These are phyloP conservation scores for Basidiobolus meristosporus DNA, from an alignment of 371 early-diverging fungal species.

Conservation along the genomic window DNA sequence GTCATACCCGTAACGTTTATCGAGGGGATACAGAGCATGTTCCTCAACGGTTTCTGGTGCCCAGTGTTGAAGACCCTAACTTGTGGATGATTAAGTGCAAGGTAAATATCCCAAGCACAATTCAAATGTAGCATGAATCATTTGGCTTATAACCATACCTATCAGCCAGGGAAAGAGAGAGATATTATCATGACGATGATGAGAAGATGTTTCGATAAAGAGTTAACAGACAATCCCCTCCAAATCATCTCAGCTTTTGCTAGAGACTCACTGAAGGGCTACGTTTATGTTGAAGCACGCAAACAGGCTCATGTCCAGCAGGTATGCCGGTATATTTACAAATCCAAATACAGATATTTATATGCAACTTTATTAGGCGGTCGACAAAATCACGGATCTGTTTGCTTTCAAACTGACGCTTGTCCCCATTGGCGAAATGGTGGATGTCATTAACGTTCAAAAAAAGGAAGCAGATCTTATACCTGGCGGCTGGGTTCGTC, in stretches of 20 bases:
- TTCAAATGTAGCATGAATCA: neutral
- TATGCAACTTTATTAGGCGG: neutral
- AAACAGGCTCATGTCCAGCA: conserved; percentile 67
- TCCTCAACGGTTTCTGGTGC: conserved; percentile 63
- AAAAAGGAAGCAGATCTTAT: conserved; percentile 45
- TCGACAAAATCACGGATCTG: conserved; percentile 25
- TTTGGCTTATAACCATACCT: neutral
- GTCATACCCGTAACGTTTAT: conserved; percentile 6
- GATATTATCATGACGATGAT: conserved; percentile 69
- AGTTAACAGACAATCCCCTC: conserved; percentile 30
- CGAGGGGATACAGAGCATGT: conserved; percentile 30
- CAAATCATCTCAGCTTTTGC: conserved; percentile 67
- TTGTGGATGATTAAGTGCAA: conserved; percentile 87
- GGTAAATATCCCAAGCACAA: conserved; percentile 12
- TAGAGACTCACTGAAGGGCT: conserved; percentile 83
- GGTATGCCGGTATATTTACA: conserved; percentile 9
- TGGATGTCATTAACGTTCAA: conserved; percentile 70
- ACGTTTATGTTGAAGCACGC: conserved; percentile 89
- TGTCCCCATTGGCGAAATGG: conserved; percentile 93
- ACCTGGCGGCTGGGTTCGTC: conserved; percentile 76
- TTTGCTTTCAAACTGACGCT: conserved; percentile 55
- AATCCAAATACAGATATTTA: neutral
- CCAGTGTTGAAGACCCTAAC: conserved; percentile 78
- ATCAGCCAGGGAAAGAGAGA: conserved; percentile 69
- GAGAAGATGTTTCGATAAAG: conserved; percentile 52